phyloP scores from a whole-genome alignment of 805 yeast genomes.

The Candida arabinofermentans region DNA sequence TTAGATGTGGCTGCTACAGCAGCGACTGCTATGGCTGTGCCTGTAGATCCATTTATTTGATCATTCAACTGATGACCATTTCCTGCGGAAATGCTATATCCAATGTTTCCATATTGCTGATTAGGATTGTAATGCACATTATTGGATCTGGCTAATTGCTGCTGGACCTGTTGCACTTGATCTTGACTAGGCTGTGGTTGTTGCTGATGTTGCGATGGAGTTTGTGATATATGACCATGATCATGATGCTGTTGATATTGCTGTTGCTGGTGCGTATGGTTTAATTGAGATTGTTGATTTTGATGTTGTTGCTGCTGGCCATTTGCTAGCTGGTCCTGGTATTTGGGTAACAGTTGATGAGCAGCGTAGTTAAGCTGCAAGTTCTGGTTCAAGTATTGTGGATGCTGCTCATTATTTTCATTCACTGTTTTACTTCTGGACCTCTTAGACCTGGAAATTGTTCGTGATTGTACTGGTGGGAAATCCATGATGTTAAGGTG shows the following conservation, averaged over 20 bases:
- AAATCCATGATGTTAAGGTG: not conserved
- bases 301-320: no score
- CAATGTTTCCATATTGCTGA: not conserved
- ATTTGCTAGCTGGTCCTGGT: no score
- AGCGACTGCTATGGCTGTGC: constrained; percentile 2
- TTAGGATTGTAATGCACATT: not conserved
- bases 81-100: not conserved
- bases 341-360: not conserved
- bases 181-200: constrained; percentile 7
- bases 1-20: no score
- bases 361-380: not conserved
- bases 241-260: not conserved
- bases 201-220: constrained; percentile 1
- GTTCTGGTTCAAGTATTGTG: not conserved
- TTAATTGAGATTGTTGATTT: not conserved
- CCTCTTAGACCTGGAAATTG: not conserved
- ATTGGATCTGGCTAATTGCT: not conserved
- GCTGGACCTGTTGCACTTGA: constrained; percentile 6
- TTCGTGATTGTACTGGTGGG: not conserved
- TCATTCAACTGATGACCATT: constrained; percentile 2
- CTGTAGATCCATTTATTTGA: constrained; percentile 2
- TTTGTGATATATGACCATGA: not conserved
- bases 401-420: not conserved
- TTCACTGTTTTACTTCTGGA: not conserved
- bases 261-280: not conserved